These are phyloP conservation scores for Zygosaccharomyces sapae DNA, from an alignment of 1,139 yeast species.

Conservation along the genomic window DNA sequence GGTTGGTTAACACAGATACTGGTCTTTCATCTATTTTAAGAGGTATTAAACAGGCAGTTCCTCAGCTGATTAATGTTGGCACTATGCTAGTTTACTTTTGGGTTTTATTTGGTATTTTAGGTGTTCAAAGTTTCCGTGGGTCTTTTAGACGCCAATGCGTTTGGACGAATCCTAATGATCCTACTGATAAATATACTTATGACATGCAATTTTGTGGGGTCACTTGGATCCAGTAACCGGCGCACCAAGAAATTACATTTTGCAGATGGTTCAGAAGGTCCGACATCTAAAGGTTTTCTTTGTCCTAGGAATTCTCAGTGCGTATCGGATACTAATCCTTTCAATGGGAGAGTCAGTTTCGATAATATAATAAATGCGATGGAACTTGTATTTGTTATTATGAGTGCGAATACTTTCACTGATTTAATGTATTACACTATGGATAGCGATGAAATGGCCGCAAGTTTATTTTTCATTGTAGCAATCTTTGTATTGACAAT, in stretches of 20 bases:
- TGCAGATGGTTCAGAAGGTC: constrained; percentile 44
- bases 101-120: constrained; percentile 77
- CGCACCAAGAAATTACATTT: constrained; percentile 50
- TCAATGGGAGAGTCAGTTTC: constrained; percentile 68
- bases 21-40: constrained; percentile 72
- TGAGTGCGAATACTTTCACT: constrained; percentile 89
- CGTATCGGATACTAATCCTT: constrained; percentile 64
- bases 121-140: constrained; percentile 83
- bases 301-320: constrained; percentile 81
- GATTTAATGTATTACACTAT: constrained; percentile 83
- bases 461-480: constrained; percentile 71
- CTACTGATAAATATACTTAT: constrained; percentile 54
- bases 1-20: constrained; percentile 67
- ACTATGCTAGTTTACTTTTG: constrained; percentile 77
- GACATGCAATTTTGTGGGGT: constrained; percentile 77
- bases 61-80: constrained; percentile 71
- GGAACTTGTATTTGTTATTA: constrained; percentile 79
- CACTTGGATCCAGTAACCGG: constrained; percentile 49
- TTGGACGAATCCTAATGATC: constrained; percentile 74
- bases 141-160: constrained; percentile 83
- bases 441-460: constrained; percentile 77
- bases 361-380: constrained; percentile 80
- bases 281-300: constrained; percentile 64
- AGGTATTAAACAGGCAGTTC: constrained; percentile 69
- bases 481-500: constrained; percentile 71